phyloP scores from a whole-genome alignment of 331 rosid genomes.

The Malus hybrid region DNA sequence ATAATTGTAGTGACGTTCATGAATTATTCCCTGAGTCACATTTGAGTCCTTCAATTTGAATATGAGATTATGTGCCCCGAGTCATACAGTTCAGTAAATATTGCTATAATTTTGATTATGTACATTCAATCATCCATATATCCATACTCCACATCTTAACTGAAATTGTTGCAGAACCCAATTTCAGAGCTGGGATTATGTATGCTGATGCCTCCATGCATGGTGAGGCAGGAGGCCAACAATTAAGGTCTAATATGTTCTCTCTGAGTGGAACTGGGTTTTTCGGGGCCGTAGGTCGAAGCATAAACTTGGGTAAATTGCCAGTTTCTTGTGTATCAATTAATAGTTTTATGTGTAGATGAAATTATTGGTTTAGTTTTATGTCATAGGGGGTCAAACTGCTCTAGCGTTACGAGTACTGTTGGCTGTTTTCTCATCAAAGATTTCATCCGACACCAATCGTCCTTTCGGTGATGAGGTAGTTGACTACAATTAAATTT shows the following conservation, averaged over 20 bases:
- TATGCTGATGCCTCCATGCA: constrained; percentile 33
- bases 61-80: too few relatives aligned
- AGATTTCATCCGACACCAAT: constrained; percentile 63
- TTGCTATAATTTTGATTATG: too few relatives aligned
- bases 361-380: background rate
- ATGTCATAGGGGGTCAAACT: constrained; percentile 69
- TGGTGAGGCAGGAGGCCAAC: constrained; percentile 37
- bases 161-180: constrained; percentile 54
- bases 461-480: constrained; percentile 96
- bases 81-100: too few relatives aligned
- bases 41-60: too few relatives aligned
- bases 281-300: constrained; percentile 79
- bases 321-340: background rate
- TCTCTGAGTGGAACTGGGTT: constrained; percentile 79
- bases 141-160: constrained; percentile 27
- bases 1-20: too few relatives aligned
- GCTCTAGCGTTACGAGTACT: constrained; percentile 84
- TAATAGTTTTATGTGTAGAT: too few relatives aligned
- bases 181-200: constrained; percentile 99
- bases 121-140: too few relatives aligned
- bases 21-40: too few relatives aligned
- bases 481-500: constrained; percentile 5
- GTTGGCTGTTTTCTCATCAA: constrained; percentile 82
- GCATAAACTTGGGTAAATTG: constrained; percentile 75
- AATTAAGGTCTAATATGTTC: constrained; percentile 64